Percentiles rank a stretch among this genome's conserved stretches.
Conservation (phyloP, 352 stramenopile genomes). For the Phytophthora ohioensis region DNA sequence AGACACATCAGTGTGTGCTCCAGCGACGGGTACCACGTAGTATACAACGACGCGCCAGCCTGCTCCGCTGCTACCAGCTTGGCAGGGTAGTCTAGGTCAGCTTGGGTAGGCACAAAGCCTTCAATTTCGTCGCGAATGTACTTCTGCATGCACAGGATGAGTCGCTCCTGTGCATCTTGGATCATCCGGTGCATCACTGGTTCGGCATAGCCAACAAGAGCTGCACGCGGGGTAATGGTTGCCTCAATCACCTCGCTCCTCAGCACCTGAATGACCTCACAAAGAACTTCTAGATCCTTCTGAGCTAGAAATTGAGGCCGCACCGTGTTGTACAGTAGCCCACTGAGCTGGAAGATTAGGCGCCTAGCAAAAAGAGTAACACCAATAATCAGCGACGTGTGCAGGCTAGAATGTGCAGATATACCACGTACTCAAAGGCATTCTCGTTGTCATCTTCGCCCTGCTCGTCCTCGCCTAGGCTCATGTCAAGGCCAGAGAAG, state of each 20-base stretch:
- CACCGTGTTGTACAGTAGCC: slow-evolving; percentile 74
- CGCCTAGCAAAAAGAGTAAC: slow-evolving; percentile 40
- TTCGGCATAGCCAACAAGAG: slow-evolving; percentile 64
- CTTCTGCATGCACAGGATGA: slow-evolving; percentile 88
- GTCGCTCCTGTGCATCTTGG: slow-evolving; percentile 81
- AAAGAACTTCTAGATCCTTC: slow-evolving; percentile 80
- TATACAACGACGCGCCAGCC: slow-evolving; percentile 60
- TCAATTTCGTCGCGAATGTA: slow-evolving; percentile 88
- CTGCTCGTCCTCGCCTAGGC: slow-evolving; percentile 36
- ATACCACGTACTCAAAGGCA: slow-evolving; percentile 68
- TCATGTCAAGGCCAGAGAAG: slow-evolving; percentile 29
- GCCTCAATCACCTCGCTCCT: slow-evolving; percentile 82
- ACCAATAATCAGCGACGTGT: slow-evolving; percentile 2
- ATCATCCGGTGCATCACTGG: slow-evolving; percentile 88
- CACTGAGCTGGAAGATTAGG: slow-evolving; percentile 82
- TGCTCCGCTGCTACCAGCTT: slow-evolving; percentile 57
- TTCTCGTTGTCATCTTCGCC: slow-evolving; percentile 57
- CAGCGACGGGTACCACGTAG: slow-evolving; percentile 85
- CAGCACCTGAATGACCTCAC: slow-evolving; percentile 82
- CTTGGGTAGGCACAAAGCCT: slow-evolving; percentile 61
- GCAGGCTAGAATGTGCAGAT: neutral
- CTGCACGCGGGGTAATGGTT: slow-evolving; percentile 61
- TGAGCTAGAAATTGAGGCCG: slow-evolving; percentile 76
- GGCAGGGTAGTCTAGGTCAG: slow-evolving; percentile 78
- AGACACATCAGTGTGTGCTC: slow-evolving; percentile 87